A percentile compares a stretch with the other conserved stretches of the same genome.
Conservation (phyloP, 768 basidiomycete species). For the Pulveroboletus sp. region DNA sequence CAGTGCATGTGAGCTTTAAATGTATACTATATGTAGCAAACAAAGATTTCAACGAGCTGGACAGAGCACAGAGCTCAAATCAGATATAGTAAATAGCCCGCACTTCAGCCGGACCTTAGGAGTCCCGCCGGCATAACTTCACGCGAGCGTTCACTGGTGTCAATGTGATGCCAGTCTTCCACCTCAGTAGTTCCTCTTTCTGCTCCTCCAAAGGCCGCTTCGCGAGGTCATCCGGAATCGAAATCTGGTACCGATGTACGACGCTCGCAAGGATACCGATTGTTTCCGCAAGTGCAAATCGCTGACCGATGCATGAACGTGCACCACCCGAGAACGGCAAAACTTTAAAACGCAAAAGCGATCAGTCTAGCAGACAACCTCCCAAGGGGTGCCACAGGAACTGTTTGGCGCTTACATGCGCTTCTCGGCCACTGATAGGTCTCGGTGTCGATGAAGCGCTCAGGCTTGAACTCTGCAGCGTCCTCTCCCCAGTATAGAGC, state of each 20-base stretch:
- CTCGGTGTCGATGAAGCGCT: constrained; percentile 47
- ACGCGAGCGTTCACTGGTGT: constrained; percentile 30
- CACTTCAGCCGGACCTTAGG: not conserved
- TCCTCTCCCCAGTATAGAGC: constrained; percentile 50
- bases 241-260: constrained; percentile 38
- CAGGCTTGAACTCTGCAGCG: constrained; percentile 40
- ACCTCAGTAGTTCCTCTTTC: constrained; percentile 31
- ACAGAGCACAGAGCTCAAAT: too few species aligned
- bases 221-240: constrained; percentile 35
- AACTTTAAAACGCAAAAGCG: constrained; percentile 23
- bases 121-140: constrained; percentile 19
- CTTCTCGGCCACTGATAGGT: constrained; percentile 49
- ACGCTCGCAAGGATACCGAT: constrained; percentile 41
- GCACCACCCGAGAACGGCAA: constrained; percentile 43
- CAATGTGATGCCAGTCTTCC: constrained; percentile 35
- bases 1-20: not conserved
- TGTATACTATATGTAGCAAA: not conserved
- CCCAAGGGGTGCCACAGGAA: not conserved
- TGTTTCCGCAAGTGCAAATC: constrained; percentile 42
- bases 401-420: constrained; percentile 34
- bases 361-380: not conserved
- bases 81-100: too few species aligned
- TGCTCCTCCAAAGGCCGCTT: constrained; percentile 29
- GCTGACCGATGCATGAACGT: constrained; percentile 46
- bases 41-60: not conserved